Base-by-base conservation (phyloP, 331 rosid species). In the Rhamnella rubrinervis region DNA sequence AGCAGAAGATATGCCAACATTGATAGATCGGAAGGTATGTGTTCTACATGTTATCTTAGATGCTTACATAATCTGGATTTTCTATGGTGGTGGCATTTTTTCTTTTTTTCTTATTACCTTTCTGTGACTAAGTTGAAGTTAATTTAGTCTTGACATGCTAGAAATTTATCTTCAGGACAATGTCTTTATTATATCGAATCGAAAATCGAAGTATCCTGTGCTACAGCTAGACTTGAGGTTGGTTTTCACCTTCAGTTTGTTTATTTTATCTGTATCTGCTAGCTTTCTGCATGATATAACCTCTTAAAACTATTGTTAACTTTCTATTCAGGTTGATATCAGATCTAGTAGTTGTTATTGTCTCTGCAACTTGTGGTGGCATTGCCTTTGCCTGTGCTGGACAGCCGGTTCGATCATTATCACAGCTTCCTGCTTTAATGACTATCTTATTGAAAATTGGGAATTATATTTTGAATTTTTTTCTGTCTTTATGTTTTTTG, bases 371-470 rank as follows among this genome's bases (percentile, higher is more conserved):
- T 25, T 93, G 95, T 75, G 91, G 96, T 59, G 98, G 98, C 78
- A 89, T 93, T 84, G 98, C 96, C 70, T 91, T 93, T 76, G 97
- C 97, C 63, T 93, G 91, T 87, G 95, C 87, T 67, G 96, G 98
- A 78, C 98, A 93, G 80, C 96, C 98, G 84, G 96, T 93, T 61
- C 71, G 96, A 78, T 58, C 70, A 59, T 73, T 80, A 77, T 71
- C 81, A 52, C 69, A 63, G 21, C 57, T 47, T 58, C 64, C 25
- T 56, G 37, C 63, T 76, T 59, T 68, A 16, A 14, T 21, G 15
- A 55, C 55, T 55, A 39, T 12, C 9, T 65, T 19, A 50, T 61
- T 68, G 41, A 78, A 56, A 59, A n/a, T 23, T 21, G 55, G 7
- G 39, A 55, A 5, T 49, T 63, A 4, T 11, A 14, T 44, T 31